phyloP scores from a whole-genome alignment of 2,329 filamentous ascomycete genomes.

The Venturia oleaginea region DNA sequence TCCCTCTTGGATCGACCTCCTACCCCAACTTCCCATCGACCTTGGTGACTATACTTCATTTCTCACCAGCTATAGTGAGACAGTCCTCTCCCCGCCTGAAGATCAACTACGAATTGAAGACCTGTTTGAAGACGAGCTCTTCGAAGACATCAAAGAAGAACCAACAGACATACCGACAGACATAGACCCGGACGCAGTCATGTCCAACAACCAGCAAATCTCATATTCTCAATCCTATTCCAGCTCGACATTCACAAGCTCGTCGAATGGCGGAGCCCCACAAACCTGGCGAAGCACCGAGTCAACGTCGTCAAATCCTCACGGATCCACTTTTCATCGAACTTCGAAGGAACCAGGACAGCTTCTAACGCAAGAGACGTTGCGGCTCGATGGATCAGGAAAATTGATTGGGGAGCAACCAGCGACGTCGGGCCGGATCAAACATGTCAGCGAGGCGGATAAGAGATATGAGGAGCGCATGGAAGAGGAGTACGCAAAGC shows the following conservation, averaged over 20 bases:
- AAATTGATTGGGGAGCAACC: not conserved
- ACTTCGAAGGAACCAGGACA: constrained; percentile 9
- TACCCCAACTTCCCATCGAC: not conserved
- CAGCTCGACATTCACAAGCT: constrained; percentile 9
- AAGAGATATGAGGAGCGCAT: constrained; percentile 8
- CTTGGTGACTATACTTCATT: constrained; percentile 3
- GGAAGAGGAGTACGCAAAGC: constrained; percentile 14
- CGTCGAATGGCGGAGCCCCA: constrained; percentile 1
- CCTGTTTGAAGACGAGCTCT: not conserved
- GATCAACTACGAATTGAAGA: constrained; percentile 4
- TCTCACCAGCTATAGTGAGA: not conserved
- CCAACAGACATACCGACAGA: too few species aligned
- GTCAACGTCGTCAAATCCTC: not conserved
- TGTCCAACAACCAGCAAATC: not conserved
- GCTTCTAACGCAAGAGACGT: not conserved
- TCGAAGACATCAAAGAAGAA: not conserved
- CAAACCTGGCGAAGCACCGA: constrained; percentile 8
- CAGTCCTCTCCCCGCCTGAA: not conserved
- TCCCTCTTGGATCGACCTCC: not conserved
- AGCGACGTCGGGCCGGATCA: not conserved
- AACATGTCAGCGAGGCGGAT: constrained; percentile 12
- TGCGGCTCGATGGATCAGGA: not conserved
- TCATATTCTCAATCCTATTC: constrained; percentile 10
- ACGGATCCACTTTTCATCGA: constrained; percentile 8
- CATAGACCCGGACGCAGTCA: not conserved